Conservation (phyloP, 768 basidiomycete species). For the Wakefieldia striispora region DNA sequence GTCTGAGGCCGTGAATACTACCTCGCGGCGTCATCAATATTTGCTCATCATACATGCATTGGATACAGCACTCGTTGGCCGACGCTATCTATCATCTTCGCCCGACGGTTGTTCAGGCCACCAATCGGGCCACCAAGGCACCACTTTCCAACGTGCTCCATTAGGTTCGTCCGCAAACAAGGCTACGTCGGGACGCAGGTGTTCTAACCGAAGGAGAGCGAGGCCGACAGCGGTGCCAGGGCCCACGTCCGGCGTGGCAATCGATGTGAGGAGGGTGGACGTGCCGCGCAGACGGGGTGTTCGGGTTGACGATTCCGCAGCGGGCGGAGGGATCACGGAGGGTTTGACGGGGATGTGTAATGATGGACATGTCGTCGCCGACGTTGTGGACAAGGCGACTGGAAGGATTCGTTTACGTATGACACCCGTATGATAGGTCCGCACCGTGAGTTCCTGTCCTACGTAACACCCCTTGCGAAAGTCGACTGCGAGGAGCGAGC, state of each 20-base stretch:
- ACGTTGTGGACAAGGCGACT: constrained; percentile 48
- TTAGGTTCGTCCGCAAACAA: constrained; percentile 12
- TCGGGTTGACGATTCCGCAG: constrained; percentile 23
- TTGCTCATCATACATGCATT: neutral
- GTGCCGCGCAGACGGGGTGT: constrained; percentile 63
- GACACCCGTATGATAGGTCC: constrained; percentile 93
- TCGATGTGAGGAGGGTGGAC: constrained; percentile 69
- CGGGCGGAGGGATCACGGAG: constrained; percentile 1
- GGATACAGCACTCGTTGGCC: constrained; percentile 14
- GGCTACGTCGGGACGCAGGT: constrained; percentile 36
- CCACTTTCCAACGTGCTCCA: constrained; percentile 38
- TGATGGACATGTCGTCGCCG: constrained; percentile 11
- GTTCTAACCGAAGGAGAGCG: constrained; percentile 78
- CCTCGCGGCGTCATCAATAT: neutral
- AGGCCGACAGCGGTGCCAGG: constrained; percentile 55
- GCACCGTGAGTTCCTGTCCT: constrained; percentile 94
- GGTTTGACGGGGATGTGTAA: constrained; percentile 29
- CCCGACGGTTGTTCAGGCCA: constrained; percentile 42
- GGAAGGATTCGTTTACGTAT: constrained; percentile 89
- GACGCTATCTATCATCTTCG: constrained; percentile 17
- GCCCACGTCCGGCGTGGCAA: constrained; percentile 27
- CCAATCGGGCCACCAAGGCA: constrained; percentile 69
- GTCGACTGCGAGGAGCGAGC: constrained; percentile 60
- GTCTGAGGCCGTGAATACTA: constrained; percentile 1
- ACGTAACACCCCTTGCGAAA: constrained; percentile 98